Conservation (phyloP, 768 basidiomycete genomes). For the Clitopilus hobsonii region DNA sequence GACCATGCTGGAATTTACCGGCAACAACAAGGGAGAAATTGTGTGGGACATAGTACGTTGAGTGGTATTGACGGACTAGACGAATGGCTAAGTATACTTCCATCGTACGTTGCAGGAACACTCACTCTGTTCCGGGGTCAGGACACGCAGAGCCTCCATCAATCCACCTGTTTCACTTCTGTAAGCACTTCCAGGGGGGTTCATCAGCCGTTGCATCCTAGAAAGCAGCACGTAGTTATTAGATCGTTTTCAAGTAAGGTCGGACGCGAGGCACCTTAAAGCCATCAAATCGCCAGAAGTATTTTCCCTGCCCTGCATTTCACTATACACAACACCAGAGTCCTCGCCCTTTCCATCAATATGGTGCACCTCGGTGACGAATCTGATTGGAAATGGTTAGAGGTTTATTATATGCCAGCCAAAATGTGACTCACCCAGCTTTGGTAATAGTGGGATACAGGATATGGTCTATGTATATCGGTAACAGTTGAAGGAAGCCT, state of each 20-base stretch:
- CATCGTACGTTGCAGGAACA: neutral
- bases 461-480: conserved; percentile 94
- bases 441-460: conserved; percentile 93
- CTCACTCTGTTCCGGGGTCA: conserved; percentile 87
- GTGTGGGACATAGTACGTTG: conserved; percentile 88
- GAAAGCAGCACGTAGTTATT: neutral
- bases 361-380: conserved; percentile 82
- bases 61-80: conserved; percentile 85
- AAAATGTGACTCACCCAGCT: conserved; percentile 56
- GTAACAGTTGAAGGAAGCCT: conserved; percentile 80
- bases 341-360: conserved; percentile 87
- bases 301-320: conserved; percentile 97
- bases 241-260: neutral
- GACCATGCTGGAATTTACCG: conserved; percentile 80
- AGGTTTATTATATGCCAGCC: neutral
- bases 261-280: conserved; percentile 52
- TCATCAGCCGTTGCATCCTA: conserved; percentile 77
- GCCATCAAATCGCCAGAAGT: conserved; percentile 89
- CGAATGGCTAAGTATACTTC: conserved; percentile 4
- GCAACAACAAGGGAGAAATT: conserved; percentile 87
- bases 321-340: conserved; percentile 94
- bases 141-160: conserved; percentile 83
- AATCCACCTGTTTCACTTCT: conserved; percentile 96
- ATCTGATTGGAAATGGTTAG: conserved; percentile 22
- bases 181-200: conserved; percentile 81